These are phyloP conservation scores for Grigorovia transvaalensis DNA, from an alignment of 805 yeast genomes.

Conservation along the genomic window DNA sequence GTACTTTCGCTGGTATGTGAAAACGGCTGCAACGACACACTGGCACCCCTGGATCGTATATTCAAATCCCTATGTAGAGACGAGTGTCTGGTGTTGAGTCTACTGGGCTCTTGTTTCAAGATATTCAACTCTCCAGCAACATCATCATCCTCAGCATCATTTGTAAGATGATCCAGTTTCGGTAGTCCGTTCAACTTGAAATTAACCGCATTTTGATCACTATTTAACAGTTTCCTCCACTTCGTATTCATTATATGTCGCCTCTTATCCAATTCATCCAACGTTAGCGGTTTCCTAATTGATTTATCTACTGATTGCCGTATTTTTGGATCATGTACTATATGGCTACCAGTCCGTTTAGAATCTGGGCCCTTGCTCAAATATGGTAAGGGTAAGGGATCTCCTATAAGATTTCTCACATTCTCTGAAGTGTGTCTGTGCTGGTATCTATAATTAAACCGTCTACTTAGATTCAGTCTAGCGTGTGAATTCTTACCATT, in stretches of 20 bases:
- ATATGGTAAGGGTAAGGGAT: slow-evolving; percentile 33
- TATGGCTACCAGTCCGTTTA: not conserved
- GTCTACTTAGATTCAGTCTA: not conserved
- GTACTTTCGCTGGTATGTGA: not conserved
- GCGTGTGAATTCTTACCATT: no score
- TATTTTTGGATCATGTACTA: not conserved
- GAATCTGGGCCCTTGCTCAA: slow-evolving; percentile 4
- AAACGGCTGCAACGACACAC: not conserved
- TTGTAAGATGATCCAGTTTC: not conserved
- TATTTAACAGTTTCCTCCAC: slow-evolving; percentile 9
- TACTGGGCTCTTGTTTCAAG: not conserved
- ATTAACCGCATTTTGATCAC: not conserved
- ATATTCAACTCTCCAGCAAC: not conserved
- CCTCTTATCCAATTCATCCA: slow-evolving; percentile 3
- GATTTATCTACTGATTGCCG: not conserved
- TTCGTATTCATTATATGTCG: slow-evolving; percentile 10
- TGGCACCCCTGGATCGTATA: not conserved
- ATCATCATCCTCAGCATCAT: not conserved
- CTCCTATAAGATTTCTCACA: slow-evolving; percentile 22
- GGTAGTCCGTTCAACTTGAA: not conserved
- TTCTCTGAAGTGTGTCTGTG: not conserved
- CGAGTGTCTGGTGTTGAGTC: not conserved
- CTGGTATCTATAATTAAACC: not conserved
- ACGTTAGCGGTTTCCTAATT: not conserved
- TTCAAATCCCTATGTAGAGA: not conserved